Conservation (phyloP, 2,329 filamentous ascomycete genomes). For the Zopfia rhizophila region DNA sequence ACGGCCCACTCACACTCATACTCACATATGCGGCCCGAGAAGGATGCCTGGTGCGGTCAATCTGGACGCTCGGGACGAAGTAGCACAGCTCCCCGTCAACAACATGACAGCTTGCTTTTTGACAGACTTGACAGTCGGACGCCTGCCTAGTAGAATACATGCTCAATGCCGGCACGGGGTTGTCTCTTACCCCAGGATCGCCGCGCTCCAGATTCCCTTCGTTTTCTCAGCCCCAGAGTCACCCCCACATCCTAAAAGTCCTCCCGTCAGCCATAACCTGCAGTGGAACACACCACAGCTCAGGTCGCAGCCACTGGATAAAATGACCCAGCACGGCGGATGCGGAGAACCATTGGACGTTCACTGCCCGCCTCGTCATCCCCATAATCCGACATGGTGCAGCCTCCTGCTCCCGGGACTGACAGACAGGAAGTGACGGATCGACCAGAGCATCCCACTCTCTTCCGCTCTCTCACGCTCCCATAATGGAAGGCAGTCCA, state of each 20-base stretch:
- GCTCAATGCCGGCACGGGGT: constrained; percentile 16
- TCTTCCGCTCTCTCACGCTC: constrained; percentile 4
- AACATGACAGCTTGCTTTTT: constrained; percentile 16
- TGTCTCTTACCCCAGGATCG: constrained; percentile 17
- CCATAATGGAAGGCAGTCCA: background rate
- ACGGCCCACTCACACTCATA: constrained; percentile 8
- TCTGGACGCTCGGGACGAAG: constrained; percentile 24
- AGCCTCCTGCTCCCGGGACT: constrained; percentile 5
- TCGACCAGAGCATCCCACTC: constrained; percentile 4
- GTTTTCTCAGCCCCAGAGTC: constrained; percentile 6
- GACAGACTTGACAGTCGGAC: background rate
- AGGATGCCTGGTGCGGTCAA: too few species aligned
- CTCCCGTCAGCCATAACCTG: constrained; percentile 13
- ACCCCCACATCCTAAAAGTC: constrained; percentile 10
- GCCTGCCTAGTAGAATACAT: background rate
- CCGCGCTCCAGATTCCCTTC: constrained; percentile 12
- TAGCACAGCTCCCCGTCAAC: constrained; percentile 23
- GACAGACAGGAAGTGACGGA: constrained; percentile 5
- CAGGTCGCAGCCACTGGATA: constrained; percentile 18
- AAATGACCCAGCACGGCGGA: constrained; percentile 18
- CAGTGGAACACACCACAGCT: constrained; percentile 6
- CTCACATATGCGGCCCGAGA: constrained; percentile 34
- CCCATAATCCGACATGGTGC: constrained; percentile 18
- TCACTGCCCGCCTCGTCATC: constrained; percentile 11
- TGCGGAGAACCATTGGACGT: constrained; percentile 11